phyloP scores from a whole-genome alignment of 148 eudicot species.

The Euryodendron excelsum region DNA sequence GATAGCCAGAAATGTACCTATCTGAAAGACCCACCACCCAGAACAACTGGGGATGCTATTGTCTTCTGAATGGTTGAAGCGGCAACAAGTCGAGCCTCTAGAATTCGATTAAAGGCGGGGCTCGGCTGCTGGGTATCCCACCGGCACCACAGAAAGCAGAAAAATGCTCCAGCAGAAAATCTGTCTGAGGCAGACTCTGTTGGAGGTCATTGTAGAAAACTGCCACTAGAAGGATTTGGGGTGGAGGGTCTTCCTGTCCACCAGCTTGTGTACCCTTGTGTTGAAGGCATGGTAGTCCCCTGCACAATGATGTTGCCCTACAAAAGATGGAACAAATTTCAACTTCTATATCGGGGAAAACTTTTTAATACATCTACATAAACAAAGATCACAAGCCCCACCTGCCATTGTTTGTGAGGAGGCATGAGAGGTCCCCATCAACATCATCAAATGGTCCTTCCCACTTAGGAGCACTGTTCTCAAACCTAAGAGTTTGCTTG shows the following conservation, averaged over 20 bases:
- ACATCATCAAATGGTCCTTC: background rate
- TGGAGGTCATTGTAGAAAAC: background rate
- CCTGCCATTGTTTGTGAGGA: slow-evolving; percentile 1
- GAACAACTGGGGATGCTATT: background rate
- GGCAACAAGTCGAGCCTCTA: background rate
- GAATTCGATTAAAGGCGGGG: background rate
- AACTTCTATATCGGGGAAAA: background rate
- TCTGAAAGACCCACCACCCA: slow-evolving; percentile 17
- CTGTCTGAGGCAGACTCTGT: background rate
- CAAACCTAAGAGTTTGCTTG: background rate
- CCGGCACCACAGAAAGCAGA: slow-evolving; percentile 1
- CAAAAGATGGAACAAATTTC: background rate
- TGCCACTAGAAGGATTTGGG: background rate
- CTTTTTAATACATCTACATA: background rate
- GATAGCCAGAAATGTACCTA: background rate
- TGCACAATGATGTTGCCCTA: slow-evolving; percentile 9
- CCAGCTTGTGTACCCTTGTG: slow-evolving; percentile 7
- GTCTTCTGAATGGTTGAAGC: background rate
- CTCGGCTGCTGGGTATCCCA: slow-evolving; percentile 13
- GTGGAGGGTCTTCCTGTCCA: background rate
- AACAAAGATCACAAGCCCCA: background rate
- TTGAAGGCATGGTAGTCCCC: slow-evolving; percentile 14
- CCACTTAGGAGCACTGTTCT: background rate
- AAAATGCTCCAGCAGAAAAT: background rate
- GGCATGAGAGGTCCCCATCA: slow-evolving; percentile 4